Evolutionary conservation across 2,329 filamentous ascomycete genomes (phyloP), one percentile per base, ranked within the genome.

Genomic region (Neonectria coccinea): DNA sequence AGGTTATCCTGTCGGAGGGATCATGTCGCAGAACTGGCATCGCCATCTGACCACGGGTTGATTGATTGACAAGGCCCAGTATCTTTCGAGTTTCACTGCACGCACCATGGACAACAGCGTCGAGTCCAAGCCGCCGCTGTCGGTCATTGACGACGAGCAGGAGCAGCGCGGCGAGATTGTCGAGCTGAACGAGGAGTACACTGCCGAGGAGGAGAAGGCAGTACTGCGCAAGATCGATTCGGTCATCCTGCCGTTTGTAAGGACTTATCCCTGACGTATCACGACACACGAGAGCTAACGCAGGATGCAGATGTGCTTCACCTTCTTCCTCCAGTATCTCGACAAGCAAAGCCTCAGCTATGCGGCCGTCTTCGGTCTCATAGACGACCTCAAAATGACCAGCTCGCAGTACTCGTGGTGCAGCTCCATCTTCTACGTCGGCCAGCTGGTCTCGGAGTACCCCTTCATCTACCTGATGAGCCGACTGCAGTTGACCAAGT

Each of bases 381-480:
- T 81, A 16, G 76, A 77, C 1, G 83, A 85, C 61, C 75, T 86
- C 8, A 71, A 80, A 0, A 73, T 86, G 67, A 79, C 78, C 1
- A 79, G 78, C 48, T 72, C 70, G 4, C 78, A 86, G 56, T 86
- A 84, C 66, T 84, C 82, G 1, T 86, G 84, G 84, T 79, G 76
- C 31, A 79, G 75, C 10, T 80, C 78, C 8, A 80, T 83, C 64
- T 83, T 83, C 72, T 83, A 82, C 68, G 67, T 84, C 59, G 78
- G 79, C 7, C 81, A 84, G 65, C 75, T 83, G 9, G 79, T 83
- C 2, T 79, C 83, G 0, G 83, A 85, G 64, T 84, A 81, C 60
- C 83, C 83, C 1, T 83, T 82, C 62, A 83, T 84, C 53, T 85
- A 85, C 67, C 73, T 86, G 11, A 86, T 86, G 83, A 81, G 78